Evolutionary conservation across 2,329 filamentous ascomycete species (phyloP).

Genomic region (Trichoderma koningii): DNA sequence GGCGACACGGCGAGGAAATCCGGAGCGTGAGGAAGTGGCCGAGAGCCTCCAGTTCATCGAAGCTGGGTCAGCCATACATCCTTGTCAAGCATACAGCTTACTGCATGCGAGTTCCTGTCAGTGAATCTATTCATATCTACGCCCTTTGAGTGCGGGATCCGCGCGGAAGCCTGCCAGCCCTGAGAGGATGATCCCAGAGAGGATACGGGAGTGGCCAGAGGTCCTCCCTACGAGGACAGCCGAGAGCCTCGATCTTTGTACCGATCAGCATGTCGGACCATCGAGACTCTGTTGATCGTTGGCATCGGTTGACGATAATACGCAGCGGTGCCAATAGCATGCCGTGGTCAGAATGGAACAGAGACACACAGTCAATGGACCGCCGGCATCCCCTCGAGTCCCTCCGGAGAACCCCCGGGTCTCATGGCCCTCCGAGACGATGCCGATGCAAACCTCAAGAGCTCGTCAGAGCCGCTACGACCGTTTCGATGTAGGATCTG

Average conservation of each 20-base stretch:
- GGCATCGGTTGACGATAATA: background rate
- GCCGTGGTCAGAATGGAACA: background rate
- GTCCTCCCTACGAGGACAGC: background rate
- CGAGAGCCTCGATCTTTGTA: slow-evolving; percentile 1
- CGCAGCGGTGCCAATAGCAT: background rate
- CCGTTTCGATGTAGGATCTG: background rate
- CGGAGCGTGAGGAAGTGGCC: background rate
- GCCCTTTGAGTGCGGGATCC: background rate
- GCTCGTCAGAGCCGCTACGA: background rate
- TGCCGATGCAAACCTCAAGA: background rate
- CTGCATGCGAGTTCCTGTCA: background rate
- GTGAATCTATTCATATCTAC: background rate
- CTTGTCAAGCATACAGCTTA: background rate
- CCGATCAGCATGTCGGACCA: background rate
- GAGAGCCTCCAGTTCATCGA: too few species aligned
- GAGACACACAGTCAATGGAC: background rate
- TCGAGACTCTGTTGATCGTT: background rate
- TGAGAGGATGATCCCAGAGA: background rate
- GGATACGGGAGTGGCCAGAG: background rate
- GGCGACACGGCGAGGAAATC: background rate
- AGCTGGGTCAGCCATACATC: background rate
- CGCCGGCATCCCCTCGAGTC: too few species aligned
- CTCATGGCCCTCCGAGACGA: background rate
- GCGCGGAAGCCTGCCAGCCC: background rate
- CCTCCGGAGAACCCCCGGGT: too few species aligned